These are phyloP conservation scores for Phoma sp. DNA, from an alignment of 2,329 filamentous ascomycete genomes.

Conservation along the genomic window DNA sequence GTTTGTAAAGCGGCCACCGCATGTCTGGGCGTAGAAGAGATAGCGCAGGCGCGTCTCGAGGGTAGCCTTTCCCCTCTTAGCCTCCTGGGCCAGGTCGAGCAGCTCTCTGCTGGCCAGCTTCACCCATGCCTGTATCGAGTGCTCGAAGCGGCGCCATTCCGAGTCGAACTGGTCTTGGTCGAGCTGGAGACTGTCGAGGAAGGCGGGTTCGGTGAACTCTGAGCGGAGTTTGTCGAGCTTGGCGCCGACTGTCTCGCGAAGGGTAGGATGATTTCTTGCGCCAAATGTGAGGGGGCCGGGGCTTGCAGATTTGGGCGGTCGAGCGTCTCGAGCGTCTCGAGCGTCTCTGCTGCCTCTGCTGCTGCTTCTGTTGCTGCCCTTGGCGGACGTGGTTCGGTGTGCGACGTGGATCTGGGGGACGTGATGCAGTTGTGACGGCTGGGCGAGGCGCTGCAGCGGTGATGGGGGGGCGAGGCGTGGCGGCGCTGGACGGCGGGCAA, in stretches of 20 bases:
- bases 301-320: not conserved
- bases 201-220: constrained; percentile 26
- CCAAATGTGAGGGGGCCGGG: constrained; percentile 1
- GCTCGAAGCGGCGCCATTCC: constrained; percentile 38
- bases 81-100: constrained; percentile 19
- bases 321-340: not conserved
- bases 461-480: no score
- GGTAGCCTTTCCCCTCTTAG: constrained; percentile 18
- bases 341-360: no score
- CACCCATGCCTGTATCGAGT: constrained; percentile 29
- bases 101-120: constrained; percentile 31
- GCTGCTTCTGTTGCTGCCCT: not conserved
- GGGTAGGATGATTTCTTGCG: not conserved
- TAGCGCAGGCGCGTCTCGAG: constrained; percentile 68
- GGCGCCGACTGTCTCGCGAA: constrained; percentile 16
- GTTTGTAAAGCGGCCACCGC: constrained; percentile 44
- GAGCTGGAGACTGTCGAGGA: constrained; percentile 40
- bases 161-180: constrained; percentile 30
- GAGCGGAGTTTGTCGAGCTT: constrained; percentile 23
- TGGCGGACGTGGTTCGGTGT: constrained; percentile 6
- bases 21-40: constrained; percentile 64
- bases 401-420: constrained; percentile 38
- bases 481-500: no score
- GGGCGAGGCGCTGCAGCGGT: no score
- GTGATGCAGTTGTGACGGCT: constrained; percentile 32